These are phyloP conservation scores for Nicotiana knightiana DNA, from an alignment of 257 asterid genomes.

Conservation along the genomic window DNA sequence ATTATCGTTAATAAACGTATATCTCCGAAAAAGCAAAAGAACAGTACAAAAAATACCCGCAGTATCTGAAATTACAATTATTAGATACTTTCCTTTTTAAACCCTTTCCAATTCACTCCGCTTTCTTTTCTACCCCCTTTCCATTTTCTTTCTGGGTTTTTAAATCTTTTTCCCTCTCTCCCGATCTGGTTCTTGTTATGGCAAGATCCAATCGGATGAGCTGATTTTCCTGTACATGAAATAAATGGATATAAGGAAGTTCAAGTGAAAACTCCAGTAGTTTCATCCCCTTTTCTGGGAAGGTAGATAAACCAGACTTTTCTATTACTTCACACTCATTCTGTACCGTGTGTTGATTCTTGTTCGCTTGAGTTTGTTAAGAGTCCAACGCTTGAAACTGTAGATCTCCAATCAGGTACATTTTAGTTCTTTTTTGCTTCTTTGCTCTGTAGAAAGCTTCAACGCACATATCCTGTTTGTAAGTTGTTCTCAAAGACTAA, in stretches of 20 bases:
- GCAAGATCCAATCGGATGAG: neutral
- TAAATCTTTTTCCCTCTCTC: neutral
- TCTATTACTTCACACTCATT: neutral
- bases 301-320: neutral
- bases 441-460: neutral
- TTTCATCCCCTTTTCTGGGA: neutral
- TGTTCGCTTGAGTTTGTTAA: neutral
- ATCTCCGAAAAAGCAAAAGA: neutral
- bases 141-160: neutral
- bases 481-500: neutral
- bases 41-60: neutral
- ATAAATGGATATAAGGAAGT: neutral
- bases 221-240: neutral
- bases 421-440: neutral
- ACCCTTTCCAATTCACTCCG: neutral
- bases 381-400: neutral
- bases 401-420: conserved; percentile 6
- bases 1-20: too few species aligned
- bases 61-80: neutral
- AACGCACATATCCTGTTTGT: neutral
- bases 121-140: neutral
- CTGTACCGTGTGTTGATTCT: neutral
- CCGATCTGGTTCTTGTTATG: neutral
- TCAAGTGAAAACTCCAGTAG: too few species aligned
- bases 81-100: neutral